Evolutionary conservation across 1,284 basidiomycete species (phyloP).

Genomic region (Trichosporon ovoides): DNA sequence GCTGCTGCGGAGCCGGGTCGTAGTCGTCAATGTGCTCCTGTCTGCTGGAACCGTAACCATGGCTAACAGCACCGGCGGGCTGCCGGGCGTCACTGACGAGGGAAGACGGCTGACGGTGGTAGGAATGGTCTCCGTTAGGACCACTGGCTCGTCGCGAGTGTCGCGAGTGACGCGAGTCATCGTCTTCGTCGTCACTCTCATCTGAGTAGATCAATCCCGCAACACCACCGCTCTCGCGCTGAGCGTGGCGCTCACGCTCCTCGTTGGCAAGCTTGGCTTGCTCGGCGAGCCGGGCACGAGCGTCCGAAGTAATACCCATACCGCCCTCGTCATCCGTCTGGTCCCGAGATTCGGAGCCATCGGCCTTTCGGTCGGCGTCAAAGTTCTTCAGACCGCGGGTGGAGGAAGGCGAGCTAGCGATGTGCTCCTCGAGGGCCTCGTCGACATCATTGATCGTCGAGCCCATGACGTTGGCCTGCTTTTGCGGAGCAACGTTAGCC

Average conservation of each 20-base stretch:
- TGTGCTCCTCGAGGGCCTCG: conserved; percentile 61
- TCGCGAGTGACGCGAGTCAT: conserved; percentile 20
- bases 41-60: too few relatives aligned
- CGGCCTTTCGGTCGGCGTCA: conserved; percentile 44
- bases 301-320: conserved; percentile 58
- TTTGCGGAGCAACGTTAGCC: background rate
- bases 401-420: background rate
- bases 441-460: conserved; percentile 82
- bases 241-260: conserved; percentile 54
- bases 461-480: conserved; percentile 58
- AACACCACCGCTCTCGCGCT: conserved; percentile 35
- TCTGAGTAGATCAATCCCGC: conserved; percentile 47
- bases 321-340: conserved; percentile 49
- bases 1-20: too few relatives aligned
- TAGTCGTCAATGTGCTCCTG: background rate
- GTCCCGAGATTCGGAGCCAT: conserved; percentile 43
- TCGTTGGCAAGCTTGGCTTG: conserved; percentile 56
- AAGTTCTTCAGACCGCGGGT: background rate
- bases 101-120: background rate
- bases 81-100: too few relatives aligned
- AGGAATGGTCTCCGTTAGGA: conserved; percentile 16
- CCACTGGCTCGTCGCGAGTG: conserved; percentile 12
- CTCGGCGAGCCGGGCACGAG: conserved; percentile 63
- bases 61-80: background rate
- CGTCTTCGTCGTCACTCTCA: conserved; percentile 50